A percentile compares a stretch with the other conserved stretches of the same genome.
These are phyloP conservation scores for Nicotiana benthamiana DNA, from an alignment of 257 asterid species.

Conservation along the genomic window DNA sequence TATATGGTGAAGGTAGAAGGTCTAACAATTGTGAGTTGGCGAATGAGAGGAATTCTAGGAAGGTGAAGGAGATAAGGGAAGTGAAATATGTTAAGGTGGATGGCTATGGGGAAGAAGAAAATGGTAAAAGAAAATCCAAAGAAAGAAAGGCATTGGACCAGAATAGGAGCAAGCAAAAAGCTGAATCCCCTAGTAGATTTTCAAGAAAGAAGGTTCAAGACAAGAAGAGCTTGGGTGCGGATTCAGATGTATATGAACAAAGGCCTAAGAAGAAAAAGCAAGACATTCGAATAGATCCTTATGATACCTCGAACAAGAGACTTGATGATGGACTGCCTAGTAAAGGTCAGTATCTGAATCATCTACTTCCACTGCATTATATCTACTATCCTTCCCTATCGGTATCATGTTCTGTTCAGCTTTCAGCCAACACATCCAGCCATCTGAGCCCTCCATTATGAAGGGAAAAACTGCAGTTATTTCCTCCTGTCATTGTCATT, in stretches of 20 bases:
- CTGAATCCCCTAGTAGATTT: conserved; percentile 24
- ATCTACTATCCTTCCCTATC: background rate
- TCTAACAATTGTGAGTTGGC: conserved; percentile 20
- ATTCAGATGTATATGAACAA: conserved; percentile 27
- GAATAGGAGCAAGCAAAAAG: conserved; percentile 20
- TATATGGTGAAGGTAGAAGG: conserved; percentile 18
- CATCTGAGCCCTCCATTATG: background rate
- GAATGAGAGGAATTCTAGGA: conserved; percentile 23
- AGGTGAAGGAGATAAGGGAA: conserved; percentile 14
- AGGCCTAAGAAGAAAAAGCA: conserved; percentile 62
- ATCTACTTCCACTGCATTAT: background rate
- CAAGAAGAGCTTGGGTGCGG: conserved; percentile 28
- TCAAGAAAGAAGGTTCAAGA: conserved; percentile 31
- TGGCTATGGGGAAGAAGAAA: conserved; percentile 17
- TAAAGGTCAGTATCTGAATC: conserved; percentile 39
- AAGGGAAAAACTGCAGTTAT: background rate
- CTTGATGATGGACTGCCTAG: conserved; percentile 47
- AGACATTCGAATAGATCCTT: conserved; percentile 62
- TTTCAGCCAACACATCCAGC: background rate
- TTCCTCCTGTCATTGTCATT: background rate
- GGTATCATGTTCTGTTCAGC: background rate
- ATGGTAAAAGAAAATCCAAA: conserved; percentile 19
- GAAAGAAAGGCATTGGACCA: conserved; percentile 17
- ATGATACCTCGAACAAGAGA: conserved; percentile 83
- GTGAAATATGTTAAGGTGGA: conserved; percentile 12